Evolutionary conservation across 2,329 filamentous ascomycete genomes (phyloP).

Genomic region (Cladophialophora bantiana): DNA sequence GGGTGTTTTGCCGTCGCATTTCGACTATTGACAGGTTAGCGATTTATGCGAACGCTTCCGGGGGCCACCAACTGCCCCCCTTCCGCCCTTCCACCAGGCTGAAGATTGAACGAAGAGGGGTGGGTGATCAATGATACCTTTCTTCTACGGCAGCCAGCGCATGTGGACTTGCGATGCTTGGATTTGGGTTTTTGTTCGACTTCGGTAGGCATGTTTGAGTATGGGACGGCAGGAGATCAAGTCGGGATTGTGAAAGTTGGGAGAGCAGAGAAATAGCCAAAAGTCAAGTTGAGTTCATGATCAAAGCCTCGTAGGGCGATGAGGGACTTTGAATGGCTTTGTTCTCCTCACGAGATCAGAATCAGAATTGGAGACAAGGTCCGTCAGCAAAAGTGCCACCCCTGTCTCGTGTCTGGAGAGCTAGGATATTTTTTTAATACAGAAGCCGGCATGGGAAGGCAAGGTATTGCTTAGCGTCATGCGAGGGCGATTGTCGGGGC

Average conservation of each 20-base stretch:
- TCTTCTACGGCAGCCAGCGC: constrained; percentile 39
- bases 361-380: constrained; percentile 24
- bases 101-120: background rate
- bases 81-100: background rate
- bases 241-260: constrained; percentile 3
- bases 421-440: constrained; percentile 24
- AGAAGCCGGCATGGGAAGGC: constrained; percentile 12
- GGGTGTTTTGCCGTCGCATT: constrained; percentile 40
- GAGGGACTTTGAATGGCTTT: constrained; percentile 22
- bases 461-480: constrained; percentile 18
- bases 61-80: background rate
- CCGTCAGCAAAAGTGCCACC: constrained; percentile 25
- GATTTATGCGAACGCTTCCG: background rate
- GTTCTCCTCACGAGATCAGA: constrained; percentile 27
- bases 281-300: constrained; percentile 18
- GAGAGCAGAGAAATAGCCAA: background rate
- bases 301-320: constrained; percentile 30
- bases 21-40: constrained; percentile 36
- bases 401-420: constrained; percentile 10
- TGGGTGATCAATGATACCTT: constrained; percentile 33
- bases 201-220: constrained; percentile 30
- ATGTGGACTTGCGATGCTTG: constrained; percentile 40
- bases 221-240: background rate
- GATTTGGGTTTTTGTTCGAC: constrained; percentile 37
- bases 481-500: constrained; percentile 23